Conservation (phyloP, 2,329 filamentous ascomycete species). For the Aspergillus eucalypticola region DNA sequence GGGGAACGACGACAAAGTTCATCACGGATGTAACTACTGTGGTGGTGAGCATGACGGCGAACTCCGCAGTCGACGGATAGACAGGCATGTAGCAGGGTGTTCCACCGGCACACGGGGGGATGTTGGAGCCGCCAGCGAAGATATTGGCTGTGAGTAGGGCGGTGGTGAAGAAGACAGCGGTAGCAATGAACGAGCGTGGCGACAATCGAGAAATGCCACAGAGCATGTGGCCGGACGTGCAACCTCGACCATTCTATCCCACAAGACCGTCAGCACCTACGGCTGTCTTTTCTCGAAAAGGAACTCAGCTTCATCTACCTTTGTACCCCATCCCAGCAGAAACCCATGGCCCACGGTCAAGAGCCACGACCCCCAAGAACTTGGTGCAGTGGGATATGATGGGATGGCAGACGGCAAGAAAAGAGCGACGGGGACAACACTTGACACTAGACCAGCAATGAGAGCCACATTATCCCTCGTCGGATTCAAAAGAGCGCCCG, state of each 20-base stretch:
- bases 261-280: background rate
- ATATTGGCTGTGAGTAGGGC: conserved; percentile 47
- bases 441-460: conserved; percentile 49
- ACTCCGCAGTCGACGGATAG: conserved; percentile 43
- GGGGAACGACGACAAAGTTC: conserved; percentile 38
- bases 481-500: conserved; percentile 43
- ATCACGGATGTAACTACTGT: conserved; percentile 32
- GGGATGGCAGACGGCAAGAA: conserved; percentile 50
- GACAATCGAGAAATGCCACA: conserved; percentile 54
- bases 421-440: conserved; percentile 43
- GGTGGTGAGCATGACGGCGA: conserved; percentile 37
- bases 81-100: conserved; percentile 50
- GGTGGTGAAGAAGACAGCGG: conserved; percentile 46
- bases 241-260: conserved; percentile 49
- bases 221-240: conserved; percentile 59
- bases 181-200: conserved; percentile 52
- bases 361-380: conserved; percentile 36
- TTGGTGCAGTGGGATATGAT: conserved; percentile 40
- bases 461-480: conserved; percentile 47
- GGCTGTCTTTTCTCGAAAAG: background rate
- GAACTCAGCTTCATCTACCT: conserved; percentile 38
- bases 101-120: conserved; percentile 41
- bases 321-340: conserved; percentile 55
- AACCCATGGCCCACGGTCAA: conserved; percentile 46
- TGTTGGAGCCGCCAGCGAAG: conserved; percentile 34